phyloP scores from a whole-genome alignment of 805 yeast species.

The Metschnikowia peoriensis region DNA sequence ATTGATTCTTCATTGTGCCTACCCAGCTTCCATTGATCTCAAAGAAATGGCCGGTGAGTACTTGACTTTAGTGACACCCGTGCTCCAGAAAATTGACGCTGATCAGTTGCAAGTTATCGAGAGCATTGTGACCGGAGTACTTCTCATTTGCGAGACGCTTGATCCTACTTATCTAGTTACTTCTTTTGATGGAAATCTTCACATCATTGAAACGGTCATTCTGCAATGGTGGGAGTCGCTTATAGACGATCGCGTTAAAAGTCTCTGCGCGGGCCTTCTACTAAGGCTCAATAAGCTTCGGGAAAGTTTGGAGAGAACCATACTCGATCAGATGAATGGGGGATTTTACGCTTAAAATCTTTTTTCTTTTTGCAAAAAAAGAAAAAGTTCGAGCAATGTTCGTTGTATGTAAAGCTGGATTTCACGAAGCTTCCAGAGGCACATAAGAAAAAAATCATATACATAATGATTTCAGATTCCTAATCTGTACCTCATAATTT shows the following conservation, averaged over 20 bases:
- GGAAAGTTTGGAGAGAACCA: slow-evolving; percentile 27
- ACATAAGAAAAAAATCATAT: too few relatives aligned
- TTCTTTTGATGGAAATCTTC: slow-evolving; percentile 18
- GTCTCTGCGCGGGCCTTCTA: slow-evolving; percentile 41
- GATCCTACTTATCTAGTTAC: slow-evolving; percentile 28
- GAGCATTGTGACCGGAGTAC: slow-evolving; percentile 36
- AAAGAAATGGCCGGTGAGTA: slow-evolving; percentile 59
- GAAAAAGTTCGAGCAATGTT: background rate
- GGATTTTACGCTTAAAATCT: slow-evolving; percentile 10
- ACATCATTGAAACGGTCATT: slow-evolving; percentile 28
- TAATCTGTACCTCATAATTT: too few relatives aligned
- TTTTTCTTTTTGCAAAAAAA: background rate
- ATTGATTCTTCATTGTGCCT: slow-evolving; percentile 54
- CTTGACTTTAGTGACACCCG: slow-evolving; percentile 32
- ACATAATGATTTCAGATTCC: too few relatives aligned
- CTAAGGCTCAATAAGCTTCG: slow-evolving; percentile 24
- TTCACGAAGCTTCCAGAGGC: background rate
- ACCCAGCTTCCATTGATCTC: slow-evolving; percentile 51
- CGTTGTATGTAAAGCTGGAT: background rate
- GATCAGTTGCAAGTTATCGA: slow-evolving; percentile 37
- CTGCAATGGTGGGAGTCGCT: slow-evolving; percentile 32
- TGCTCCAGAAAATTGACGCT: slow-evolving; percentile 19
- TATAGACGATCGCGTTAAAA: slow-evolving; percentile 36
- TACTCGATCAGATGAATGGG: slow-evolving; percentile 31
- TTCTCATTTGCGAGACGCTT: slow-evolving; percentile 33